phyloP scores from a whole-genome alignment of 805 yeast species.

The Nakazawaea siamensis region DNA sequence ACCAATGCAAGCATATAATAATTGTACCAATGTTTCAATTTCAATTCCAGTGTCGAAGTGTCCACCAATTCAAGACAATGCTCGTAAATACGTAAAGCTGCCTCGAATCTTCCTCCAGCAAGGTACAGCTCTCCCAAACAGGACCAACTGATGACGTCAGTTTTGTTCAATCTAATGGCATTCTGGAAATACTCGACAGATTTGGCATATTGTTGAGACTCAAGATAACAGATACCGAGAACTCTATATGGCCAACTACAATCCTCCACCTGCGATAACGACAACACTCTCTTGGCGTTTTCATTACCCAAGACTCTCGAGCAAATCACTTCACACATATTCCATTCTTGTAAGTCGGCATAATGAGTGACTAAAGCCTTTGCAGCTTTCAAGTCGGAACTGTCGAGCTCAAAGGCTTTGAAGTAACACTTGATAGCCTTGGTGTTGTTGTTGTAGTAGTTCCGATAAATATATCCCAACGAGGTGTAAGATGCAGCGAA shows the following conservation, averaged over 20 bases:
- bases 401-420: constrained; percentile 83
- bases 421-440: constrained; percentile 83
- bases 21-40: constrained; percentile 46
- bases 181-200: constrained; percentile 89
- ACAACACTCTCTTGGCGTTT: constrained; percentile 41
- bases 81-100: constrained; percentile 75
- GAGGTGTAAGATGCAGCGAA: constrained; percentile 78
- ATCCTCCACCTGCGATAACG: constrained; percentile 20
- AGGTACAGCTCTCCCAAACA: constrained; percentile 96
- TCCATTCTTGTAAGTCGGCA: constrained; percentile 70
- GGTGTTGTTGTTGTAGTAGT: constrained; percentile 44
- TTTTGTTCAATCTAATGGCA: constrained; percentile 60
- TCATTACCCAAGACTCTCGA: constrained; percentile 58
- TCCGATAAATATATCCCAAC: constrained; percentile 66
- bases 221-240: constrained; percentile 71
- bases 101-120: constrained; percentile 77
- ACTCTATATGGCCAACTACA: constrained; percentile 85
- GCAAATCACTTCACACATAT: constrained; percentile 68
- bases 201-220: constrained; percentile 59
- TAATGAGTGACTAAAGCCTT: constrained; percentile 63
- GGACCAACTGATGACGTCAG: constrained; percentile 78
- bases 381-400: constrained; percentile 70
- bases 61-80: constrained; percentile 35
- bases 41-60: background rate
- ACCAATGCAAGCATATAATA: constrained; percentile 61